Conservation (phyloP, 2,329 filamentous ascomycete genomes). For the Emydomyces testavorans region DNA sequence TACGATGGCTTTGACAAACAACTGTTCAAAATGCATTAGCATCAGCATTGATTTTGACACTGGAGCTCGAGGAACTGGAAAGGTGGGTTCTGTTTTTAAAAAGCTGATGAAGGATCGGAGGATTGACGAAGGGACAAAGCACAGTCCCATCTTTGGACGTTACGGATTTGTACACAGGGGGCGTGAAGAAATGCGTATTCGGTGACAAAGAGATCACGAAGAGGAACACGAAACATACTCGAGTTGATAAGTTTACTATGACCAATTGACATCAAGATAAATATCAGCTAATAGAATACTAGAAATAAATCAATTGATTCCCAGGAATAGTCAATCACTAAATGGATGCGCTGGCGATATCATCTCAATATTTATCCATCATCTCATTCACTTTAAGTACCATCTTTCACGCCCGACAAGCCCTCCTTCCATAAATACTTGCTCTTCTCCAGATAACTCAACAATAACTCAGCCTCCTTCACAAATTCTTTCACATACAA, state of each 20-base stretch:
- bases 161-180: slow-evolving; percentile 51
- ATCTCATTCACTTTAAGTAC: too few species aligned
- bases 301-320: too few species aligned
- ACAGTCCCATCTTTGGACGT: slow-evolving; percentile 59
- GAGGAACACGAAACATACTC: slow-evolving; percentile 42
- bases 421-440: neutral
- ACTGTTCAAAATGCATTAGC: slow-evolving; percentile 57
- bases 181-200: slow-evolving; percentile 36
- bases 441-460: neutral
- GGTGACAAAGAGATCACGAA: slow-evolving; percentile 46
- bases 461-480: neutral
- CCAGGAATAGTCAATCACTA: too few species aligned
- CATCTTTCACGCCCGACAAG: too few species aligned
- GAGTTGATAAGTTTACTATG: slow-evolving; percentile 39
- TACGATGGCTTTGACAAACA: slow-evolving; percentile 51
- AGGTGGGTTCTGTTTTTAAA: slow-evolving; percentile 53
- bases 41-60: slow-evolving; percentile 61
- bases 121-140: slow-evolving; percentile 57
- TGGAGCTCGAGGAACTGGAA: slow-evolving; percentile 47
- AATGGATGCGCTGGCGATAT: too few species aligned
- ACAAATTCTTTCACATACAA: neutral
- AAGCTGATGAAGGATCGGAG: slow-evolving; percentile 58
- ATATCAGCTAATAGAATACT: neutral
- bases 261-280: neutral
- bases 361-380: too few species aligned